phyloP scores from a whole-genome alignment of 352 stramenopile species.

The Pythium phragmiticola region DNA sequence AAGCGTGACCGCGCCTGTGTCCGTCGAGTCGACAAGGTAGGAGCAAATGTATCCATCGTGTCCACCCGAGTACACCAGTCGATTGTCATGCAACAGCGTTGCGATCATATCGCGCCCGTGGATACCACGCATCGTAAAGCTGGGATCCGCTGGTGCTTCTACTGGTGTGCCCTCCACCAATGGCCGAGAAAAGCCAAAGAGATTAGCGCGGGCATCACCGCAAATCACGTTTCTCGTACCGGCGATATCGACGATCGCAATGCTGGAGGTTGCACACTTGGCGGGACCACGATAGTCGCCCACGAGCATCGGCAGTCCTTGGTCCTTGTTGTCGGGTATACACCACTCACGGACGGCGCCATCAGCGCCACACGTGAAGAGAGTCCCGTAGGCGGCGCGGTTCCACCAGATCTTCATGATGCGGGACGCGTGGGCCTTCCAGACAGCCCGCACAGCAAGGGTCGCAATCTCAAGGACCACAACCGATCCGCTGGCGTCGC shows the following conservation, averaged over 20 bases:
- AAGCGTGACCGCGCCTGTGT: slow-evolving; percentile 34
- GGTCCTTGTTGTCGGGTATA: slow-evolving; percentile 4
- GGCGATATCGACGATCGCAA: slow-evolving; percentile 47
- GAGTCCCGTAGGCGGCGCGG: slow-evolving; percentile 26
- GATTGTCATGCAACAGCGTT: slow-evolving; percentile 41
- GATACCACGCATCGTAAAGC: slow-evolving; percentile 42
- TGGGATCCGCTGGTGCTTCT: slow-evolving; percentile 12
- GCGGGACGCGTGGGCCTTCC: slow-evolving; percentile 52
- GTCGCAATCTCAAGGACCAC: slow-evolving; percentile 46
- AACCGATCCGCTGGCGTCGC: slow-evolving; percentile 50
- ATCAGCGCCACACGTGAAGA: slow-evolving; percentile 65
- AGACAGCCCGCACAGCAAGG: slow-evolving; percentile 32
- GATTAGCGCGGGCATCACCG: slow-evolving; percentile 69
- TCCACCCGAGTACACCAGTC: slow-evolving; percentile 53
- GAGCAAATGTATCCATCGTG: slow-evolving; percentile 84
- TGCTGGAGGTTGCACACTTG: slow-evolving; percentile 51
- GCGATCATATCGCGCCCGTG: slow-evolving; percentile 75
- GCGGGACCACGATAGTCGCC: slow-evolving; percentile 53
- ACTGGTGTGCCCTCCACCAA: slow-evolving; percentile 10
- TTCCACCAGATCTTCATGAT: slow-evolving; percentile 81
- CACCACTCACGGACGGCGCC: slow-evolving; percentile 66
- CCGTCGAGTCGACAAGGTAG: slow-evolving; percentile 34
- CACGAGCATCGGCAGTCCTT: slow-evolving; percentile 31
- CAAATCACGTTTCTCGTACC: slow-evolving; percentile 56
- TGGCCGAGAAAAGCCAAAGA: slow-evolving; percentile 59